These are phyloP conservation scores for Skeletonema costatum DNA, from an alignment of 108 stramenopile genomes.

Conservation along the genomic window DNA sequence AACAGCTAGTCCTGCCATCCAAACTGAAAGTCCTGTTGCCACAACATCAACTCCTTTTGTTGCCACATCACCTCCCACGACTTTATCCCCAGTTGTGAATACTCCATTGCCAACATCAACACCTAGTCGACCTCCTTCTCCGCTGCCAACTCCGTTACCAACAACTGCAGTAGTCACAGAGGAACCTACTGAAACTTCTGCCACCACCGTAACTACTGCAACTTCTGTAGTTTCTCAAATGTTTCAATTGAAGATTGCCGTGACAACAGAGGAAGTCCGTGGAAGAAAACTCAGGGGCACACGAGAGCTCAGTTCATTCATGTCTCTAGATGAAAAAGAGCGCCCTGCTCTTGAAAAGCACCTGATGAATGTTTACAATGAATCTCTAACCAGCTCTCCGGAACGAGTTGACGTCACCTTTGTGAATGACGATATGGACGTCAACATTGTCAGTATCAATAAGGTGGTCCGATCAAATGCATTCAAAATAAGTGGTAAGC, in stretches of 20 bases:
- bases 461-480: conserved; percentile 19
- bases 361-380: conserved; percentile 15
- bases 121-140: conserved; percentile 6
- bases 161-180: background rate
- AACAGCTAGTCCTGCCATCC: background rate
- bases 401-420: conserved; percentile 16
- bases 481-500: conserved; percentile 39
- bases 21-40: background rate
- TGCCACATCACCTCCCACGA: conserved; percentile 15
- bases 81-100: background rate
- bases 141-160: background rate
- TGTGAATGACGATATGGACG: conserved; percentile 20
- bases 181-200: background rate
- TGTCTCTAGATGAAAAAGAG: conserved; percentile 32
- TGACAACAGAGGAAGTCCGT: background rate
- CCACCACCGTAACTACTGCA: background rate
- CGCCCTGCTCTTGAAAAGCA: conserved; percentile 24
- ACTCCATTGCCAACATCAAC: background rate
- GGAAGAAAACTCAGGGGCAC: background rate
- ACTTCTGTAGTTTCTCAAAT: background rate
- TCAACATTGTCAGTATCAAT: background rate
- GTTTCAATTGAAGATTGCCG: background rate
- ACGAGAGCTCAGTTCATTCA: conserved; percentile 2
- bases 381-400: conserved; percentile 19
- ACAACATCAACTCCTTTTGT: background rate